phyloP scores from a whole-genome alignment of 2,329 filamentous ascomycete genomes.

The Emmonsiellopsis sp. region DNA sequence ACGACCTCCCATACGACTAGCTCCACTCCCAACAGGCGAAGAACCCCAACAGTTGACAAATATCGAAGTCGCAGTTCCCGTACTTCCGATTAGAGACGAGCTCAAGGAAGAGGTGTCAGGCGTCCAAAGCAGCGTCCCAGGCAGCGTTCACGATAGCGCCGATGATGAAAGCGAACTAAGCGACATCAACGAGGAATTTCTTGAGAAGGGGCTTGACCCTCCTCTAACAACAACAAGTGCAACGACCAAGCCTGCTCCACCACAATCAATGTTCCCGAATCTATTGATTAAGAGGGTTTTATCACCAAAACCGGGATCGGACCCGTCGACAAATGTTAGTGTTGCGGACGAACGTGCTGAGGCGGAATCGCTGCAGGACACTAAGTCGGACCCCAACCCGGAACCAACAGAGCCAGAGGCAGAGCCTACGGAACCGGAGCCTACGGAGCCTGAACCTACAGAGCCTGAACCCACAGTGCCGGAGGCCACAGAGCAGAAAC shows the following conservation, averaged over 20 bases:
- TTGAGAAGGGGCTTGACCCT: constrained; percentile 2
- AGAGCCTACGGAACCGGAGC: no score
- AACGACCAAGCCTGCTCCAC: neutral
- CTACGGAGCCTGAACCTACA: no score
- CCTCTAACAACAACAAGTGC: no score
- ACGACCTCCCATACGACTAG: constrained; percentile 4
- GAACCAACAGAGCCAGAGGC: constrained; percentile 1
- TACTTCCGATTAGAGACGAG: constrained; percentile 35
- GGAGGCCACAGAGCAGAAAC: neutral
- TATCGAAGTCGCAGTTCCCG: constrained; percentile 4
- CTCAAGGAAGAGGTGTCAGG: constrained; percentile 34
- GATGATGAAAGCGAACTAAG: constrained; percentile 64
- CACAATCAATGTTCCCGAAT: constrained; percentile 8
- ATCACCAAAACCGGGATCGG: constrained; percentile 12
- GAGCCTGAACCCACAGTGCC: no score
- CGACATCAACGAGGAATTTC: constrained; percentile 48
- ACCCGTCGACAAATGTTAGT: constrained; percentile 12
- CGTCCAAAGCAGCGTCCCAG: constrained; percentile 44
- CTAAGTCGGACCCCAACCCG: constrained; percentile 1
- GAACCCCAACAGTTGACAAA: neutral
- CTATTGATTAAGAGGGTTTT: constrained; percentile 5
- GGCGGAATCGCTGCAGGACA: constrained; percentile 9
- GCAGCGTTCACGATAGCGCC: constrained; percentile 55
- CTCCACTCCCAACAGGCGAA: constrained; percentile 6
- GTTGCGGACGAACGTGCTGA: constrained; percentile 2